phyloP scores from a whole-genome alignment of 106 monocot genomes.

The Dioscorea alata region DNA sequence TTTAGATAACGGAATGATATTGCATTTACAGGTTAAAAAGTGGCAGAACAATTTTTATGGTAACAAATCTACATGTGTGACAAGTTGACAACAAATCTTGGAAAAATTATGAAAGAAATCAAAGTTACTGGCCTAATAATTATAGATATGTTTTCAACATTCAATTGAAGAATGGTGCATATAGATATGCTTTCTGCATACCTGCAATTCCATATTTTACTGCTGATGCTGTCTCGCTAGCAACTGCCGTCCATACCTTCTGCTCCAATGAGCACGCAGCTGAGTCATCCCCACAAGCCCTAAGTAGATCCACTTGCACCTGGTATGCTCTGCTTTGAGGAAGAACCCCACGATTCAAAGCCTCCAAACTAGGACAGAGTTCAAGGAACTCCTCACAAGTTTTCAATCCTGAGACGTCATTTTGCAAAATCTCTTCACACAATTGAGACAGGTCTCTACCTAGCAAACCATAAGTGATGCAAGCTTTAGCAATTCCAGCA shows the following conservation, averaged over 20 bases:
- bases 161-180: too few species aligned
- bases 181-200: not conserved
- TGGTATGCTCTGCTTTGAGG: conserved; percentile 82
- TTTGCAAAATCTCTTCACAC: conserved; percentile 71
- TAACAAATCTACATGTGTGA: too few species aligned
- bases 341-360: conserved; percentile 44
- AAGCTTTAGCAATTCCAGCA: conserved; percentile 73
- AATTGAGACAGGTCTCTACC: conserved; percentile 78
- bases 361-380: conserved; percentile 27
- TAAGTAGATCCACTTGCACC: conserved; percentile 91
- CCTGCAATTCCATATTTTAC: conserved; percentile 66
- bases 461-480: conserved; percentile 70
- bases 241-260: conserved; percentile 79
- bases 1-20: too few species aligned
- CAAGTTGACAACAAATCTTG: too few species aligned
- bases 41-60: too few species aligned
- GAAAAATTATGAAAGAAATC: too few species aligned
- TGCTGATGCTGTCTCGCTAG: conserved; percentile 71
- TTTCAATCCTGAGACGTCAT: conserved; percentile 39
- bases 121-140: too few species aligned
- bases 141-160: too few species aligned
- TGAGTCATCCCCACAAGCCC: conserved; percentile 69
- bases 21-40: too few species aligned
- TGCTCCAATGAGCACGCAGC: conserved; percentile 45
- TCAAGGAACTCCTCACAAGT: conserved; percentile 66